These are phyloP conservation scores for Eimeria acervulina DNA, from an alignment of 169 alveolate genomes.

Conservation along the genomic window DNA sequence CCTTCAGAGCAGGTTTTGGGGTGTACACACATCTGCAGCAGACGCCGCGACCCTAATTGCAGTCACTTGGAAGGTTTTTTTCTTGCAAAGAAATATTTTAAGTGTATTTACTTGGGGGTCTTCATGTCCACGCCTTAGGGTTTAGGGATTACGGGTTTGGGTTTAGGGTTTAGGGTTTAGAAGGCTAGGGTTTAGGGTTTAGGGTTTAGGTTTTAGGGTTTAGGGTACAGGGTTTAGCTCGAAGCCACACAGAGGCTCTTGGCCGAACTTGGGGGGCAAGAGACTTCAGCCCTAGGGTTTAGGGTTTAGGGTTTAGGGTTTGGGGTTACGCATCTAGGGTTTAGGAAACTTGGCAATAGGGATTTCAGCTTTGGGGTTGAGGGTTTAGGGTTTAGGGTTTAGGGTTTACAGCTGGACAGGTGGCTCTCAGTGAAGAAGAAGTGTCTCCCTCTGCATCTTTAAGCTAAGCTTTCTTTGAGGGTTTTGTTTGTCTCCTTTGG, in stretches of 20 bases:
- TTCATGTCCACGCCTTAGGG: background rate
- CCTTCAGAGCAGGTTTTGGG: background rate
- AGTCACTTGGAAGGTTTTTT: background rate
- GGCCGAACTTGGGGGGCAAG: background rate
- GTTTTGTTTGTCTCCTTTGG: too few species aligned
- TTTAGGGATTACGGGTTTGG: background rate
- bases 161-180: too few species aligned
- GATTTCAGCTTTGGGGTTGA: too few species aligned
- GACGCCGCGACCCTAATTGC: background rate
- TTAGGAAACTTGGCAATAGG: too few species aligned
- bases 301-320: background rate
- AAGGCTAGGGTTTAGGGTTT: background rate
- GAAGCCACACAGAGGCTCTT: background rate
- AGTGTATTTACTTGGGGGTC: background rate
- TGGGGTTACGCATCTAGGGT: background rate
- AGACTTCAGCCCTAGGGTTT: background rate
- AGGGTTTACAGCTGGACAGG: too few species aligned
- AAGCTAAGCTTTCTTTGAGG: too few species aligned
- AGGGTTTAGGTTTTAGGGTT: background rate
- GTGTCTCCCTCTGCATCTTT: too few species aligned
- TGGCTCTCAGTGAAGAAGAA: too few species aligned
- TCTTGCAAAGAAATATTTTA: background rate
- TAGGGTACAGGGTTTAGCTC: background rate
- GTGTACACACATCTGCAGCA: background rate
- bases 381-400: too few species aligned